phyloP scores from a whole-genome alignment of 208 protist genomes.

The Trypanosoma platydactyli region DNA sequence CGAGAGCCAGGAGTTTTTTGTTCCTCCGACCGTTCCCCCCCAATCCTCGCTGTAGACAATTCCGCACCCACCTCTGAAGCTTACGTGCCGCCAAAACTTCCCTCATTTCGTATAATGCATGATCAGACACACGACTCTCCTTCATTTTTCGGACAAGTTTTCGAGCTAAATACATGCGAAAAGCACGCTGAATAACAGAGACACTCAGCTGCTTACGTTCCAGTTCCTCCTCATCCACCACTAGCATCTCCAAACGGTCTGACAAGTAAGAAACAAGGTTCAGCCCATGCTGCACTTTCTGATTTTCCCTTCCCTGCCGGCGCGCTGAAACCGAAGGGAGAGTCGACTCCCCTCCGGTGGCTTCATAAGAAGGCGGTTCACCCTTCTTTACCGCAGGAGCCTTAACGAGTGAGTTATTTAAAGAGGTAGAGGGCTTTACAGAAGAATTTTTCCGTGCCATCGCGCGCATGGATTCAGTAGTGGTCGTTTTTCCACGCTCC shows the following conservation, averaged over 20 bases:
- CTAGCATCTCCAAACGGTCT: constrained; percentile 69
- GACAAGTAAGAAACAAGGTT: constrained; percentile 56
- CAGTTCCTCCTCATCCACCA: constrained; percentile 80
- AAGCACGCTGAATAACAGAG: constrained; percentile 59
- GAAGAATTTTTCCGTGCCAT: neutral
- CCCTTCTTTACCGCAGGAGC: neutral
- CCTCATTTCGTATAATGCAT: constrained; percentile 40
- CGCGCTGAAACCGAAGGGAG: neutral
- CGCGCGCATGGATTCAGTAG: neutral
- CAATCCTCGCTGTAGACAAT: constrained; percentile 32
- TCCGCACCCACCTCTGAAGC: constrained; percentile 47
- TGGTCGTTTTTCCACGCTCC: neutral
- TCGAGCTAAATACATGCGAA: constrained; percentile 57
- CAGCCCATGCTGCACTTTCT: constrained; percentile 2
- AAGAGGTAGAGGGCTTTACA: neutral
- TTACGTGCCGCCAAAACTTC: constrained; percentile 44
- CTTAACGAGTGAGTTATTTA: neutral
- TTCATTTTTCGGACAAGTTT: constrained; percentile 28
- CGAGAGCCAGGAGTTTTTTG: constrained; percentile 16
- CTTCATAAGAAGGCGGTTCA: neutral
- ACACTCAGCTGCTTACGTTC: constrained; percentile 69
- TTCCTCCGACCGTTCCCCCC: constrained; percentile 14
- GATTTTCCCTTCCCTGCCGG: neutral
- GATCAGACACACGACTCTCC: constrained; percentile 23
- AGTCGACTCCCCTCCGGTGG: neutral